A percentile compares a stretch with the other conserved stretches of the same genome.
These are phyloP conservation scores for Trichoderma sp. DNA, from an alignment of 2,329 filamentous ascomycete species.

Conservation along the genomic window DNA sequence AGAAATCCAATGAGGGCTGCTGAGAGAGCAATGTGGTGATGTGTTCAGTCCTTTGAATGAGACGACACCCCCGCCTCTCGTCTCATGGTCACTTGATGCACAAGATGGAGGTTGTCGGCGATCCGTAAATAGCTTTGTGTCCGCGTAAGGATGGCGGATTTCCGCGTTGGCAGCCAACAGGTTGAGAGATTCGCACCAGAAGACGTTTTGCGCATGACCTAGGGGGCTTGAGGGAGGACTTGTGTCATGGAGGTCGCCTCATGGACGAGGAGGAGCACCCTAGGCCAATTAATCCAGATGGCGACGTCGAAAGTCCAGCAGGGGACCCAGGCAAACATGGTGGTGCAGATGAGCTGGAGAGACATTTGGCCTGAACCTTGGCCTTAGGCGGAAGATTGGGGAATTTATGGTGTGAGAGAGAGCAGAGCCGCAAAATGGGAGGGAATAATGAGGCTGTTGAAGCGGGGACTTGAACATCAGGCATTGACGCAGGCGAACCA, in stretches of 20 bases:
- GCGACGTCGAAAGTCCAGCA: not conserved
- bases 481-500: conserved; percentile 18
- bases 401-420: no score
- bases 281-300: not conserved
- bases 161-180: not conserved
- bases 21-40: not conserved
- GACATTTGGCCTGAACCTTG: not conserved
- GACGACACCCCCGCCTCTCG: not conserved
- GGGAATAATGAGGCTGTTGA: not conserved
- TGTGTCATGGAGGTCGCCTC: not conserved
- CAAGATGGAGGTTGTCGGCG: not conserved
- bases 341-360: not conserved
- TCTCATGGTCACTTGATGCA: conserved; percentile 2
- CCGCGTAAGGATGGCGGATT: not conserved
- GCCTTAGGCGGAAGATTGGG: not conserved
- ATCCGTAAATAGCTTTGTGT: conserved; percentile 4
- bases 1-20: not conserved
- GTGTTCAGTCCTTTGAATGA: not conserved
- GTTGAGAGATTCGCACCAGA: not conserved
- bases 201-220: not conserved
- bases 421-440: not conserved
- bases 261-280: not conserved
- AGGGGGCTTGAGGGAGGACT: not conserved
- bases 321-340: not conserved
- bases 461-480: conserved; percentile 10